Evolutionary conservation across 1,284 basidiomycete species (phyloP), one percentile per base, ranked within the genome.

Genomic region (Trichosporon asahii): DNA sequence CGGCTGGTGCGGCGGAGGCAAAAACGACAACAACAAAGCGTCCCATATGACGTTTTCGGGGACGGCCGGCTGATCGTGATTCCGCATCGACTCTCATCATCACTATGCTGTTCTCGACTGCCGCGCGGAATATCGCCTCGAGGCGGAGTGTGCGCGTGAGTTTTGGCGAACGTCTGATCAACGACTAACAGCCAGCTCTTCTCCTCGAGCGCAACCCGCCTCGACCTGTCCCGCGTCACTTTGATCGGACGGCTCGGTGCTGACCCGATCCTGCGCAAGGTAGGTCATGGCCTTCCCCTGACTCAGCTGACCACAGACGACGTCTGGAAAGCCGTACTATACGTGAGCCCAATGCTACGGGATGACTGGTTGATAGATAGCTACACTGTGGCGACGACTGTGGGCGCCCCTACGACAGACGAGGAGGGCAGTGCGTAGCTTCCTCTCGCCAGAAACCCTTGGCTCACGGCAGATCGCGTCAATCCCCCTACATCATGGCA

Each of bases 241-340:
- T 73, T 82, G 29, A 73, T 82, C 46, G 81, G 81, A 29, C 76
- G 81, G 35, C 70, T 82, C 6, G 81, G 81, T 33, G 69, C 75
- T 49, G 81, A 82, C 70, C 81, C 81, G 9, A 66, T 78, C 5
- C 60, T 74, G 33, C 72, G 77, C 27, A 71, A 74, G 68, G 76
- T 81, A 66, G 3, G 2, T 37, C 12, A n/a, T 21, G 0, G n/a
- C 8, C 31, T 33, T 33, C n/a, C 11, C 12, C 29, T 5, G n/a
- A 15, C 23, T 6, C 3, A 33, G 49, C 65, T 73, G 65, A 70
- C 64, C 14, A 14, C 31, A 79, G 76, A 81, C 78, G 12, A 65
- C 66, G 21, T 70, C 70, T 12, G 79, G 77, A 29, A 80, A 81
- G 72, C 78, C 78, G 11, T 81, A 80, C 71, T 81, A 77, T 71